Evolutionary conservation across 2,329 filamentous ascomycete genomes (phyloP), one percentile per base, ranked within the genome.

Genomic region (Aspergillus latus): DNA sequence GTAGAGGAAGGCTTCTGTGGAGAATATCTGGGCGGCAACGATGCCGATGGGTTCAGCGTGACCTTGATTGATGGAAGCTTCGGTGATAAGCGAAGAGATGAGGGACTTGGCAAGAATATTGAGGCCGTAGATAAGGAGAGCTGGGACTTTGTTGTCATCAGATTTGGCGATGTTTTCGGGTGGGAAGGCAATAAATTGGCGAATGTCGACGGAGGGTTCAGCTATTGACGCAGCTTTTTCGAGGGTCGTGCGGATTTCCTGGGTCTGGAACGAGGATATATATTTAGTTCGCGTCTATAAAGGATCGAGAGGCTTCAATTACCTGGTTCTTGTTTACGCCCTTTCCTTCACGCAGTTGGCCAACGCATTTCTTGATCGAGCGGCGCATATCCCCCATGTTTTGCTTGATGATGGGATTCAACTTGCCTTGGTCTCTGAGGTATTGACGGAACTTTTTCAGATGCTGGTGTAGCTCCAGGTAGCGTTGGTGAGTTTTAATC

Each of bases 21-120:
- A 88, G 69, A 95, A 93, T 30, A 95, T 82, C 61, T 87, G 84
- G 5, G 88, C 88, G 1, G 87, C 82, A 26, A 92, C 80, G 26
- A 93, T 84, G n/a, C 91, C 91, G 44, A 95, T 82, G 0, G 89
- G 88, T 63, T 94, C 89, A 8, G 90, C 90, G 5, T 84, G 81
- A 59, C 83, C 83, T 0, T 84, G 80, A 52, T 85, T 84, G 26
- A 84, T 82, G 9, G 82, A 81, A 46, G 85, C 87, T 71, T 90
- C 87, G 50, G 80, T 82, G 60, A 86, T 80, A 64, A 88, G 87
- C 62, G 92, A 89, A 46, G 81, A 82, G 58, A 94, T 80, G 55
- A 92, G 79, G 43, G 80, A 79, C 72, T 96, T 95, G 63, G 87
- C 79, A 61, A 92, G 87, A 49, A 88, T 85, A 64, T 89, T 92